A percentile compares a stretch with the other conserved stretches of the same genome.
Evolutionary conservation across 257 asterid genomes (phyloP).

Genomic region (Gardenia jasminoides): DNA sequence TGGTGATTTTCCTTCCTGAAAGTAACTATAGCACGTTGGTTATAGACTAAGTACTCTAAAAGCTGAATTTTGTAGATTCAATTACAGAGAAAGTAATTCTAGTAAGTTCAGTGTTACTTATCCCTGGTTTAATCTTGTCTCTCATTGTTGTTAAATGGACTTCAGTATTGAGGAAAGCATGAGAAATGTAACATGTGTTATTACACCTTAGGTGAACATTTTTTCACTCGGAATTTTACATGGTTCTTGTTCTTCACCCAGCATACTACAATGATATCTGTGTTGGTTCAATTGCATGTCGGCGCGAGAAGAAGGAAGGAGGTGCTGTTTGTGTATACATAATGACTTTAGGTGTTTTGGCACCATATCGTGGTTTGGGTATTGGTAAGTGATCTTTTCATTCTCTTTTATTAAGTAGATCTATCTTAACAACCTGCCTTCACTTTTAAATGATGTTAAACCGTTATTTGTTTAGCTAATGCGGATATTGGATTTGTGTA

Average conservation of each 20-base stretch:
- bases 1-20: too few relatives aligned
- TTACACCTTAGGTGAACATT: not conserved
- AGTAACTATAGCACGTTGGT: too few relatives aligned
- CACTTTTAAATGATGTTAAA: not conserved
- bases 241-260: conserved; percentile 28
- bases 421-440: not conserved
- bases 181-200: not conserved
- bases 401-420: not conserved
- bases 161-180: not conserved
- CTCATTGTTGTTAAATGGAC: not conserved
- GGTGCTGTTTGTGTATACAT: conserved; percentile 77
- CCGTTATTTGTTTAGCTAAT: not conserved
- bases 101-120: too few relatives aligned
- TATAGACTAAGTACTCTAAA: too few relatives aligned
- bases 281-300: conserved; percentile 94
- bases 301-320: conserved; percentile 89
- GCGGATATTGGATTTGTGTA: conserved; percentile 27
- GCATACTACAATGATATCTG: conserved; percentile 93
- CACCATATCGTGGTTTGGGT: conserved; percentile 53
- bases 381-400: conserved; percentile 35
- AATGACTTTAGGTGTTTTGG: conserved; percentile 72
- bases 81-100: not conserved
- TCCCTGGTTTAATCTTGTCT: not conserved
- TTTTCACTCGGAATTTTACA: too few relatives aligned
- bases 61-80: not conserved